phyloP scores from a whole-genome alignment of 2,329 filamentous ascomycete genomes.

The Cercospora sesami region DNA sequence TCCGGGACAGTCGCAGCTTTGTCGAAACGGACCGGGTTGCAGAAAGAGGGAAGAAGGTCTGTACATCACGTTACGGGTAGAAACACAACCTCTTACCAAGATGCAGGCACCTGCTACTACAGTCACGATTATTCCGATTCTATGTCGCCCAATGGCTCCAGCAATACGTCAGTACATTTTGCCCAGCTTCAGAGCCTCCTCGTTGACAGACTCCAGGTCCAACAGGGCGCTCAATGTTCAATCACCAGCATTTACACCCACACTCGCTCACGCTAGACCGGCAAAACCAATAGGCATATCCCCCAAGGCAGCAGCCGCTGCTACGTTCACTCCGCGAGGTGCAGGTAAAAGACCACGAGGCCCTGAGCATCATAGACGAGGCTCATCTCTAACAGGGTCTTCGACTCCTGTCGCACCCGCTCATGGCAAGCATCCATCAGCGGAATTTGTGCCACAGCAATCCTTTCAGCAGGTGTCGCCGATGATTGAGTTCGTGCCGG shows the following conservation, averaged over 20 bases:
- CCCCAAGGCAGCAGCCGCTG: conserved; percentile 84
- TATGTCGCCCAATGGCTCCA: conserved; percentile 33
- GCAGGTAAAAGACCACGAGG: conserved; percentile 33
- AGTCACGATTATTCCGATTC: conserved; percentile 37
- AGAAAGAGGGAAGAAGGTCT: conserved; percentile 39
- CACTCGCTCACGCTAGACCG: conserved; percentile 50
- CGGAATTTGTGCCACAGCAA: conserved; percentile 43
- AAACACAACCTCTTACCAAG: conserved; percentile 14
- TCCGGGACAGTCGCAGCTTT: conserved; percentile 33
- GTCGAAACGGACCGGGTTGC: conserved; percentile 40
- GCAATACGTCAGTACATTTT: conserved; percentile 27
- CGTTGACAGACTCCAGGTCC: conserved; percentile 22
- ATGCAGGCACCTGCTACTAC: conserved; percentile 38
- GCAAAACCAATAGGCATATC: conserved; percentile 77
- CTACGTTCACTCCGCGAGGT: conserved; percentile 73
- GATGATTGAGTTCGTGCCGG: conserved; percentile 53
- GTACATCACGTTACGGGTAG: background rate
- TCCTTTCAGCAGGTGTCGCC: conserved; percentile 44
- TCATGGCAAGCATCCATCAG: conserved; percentile 49
- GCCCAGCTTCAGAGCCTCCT: background rate
- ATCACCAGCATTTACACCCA: conserved; percentile 76
- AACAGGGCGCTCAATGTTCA: conserved; percentile 90
- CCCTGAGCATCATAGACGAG: conserved; percentile 14
- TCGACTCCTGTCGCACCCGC: conserved; percentile 43
- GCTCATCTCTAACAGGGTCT: conserved; percentile 35